Evolutionary conservation across 306 rosid species (phyloP), one percentile per base, ranked within the genome.

Genomic region (Hippophae rhamnoides): DNA sequence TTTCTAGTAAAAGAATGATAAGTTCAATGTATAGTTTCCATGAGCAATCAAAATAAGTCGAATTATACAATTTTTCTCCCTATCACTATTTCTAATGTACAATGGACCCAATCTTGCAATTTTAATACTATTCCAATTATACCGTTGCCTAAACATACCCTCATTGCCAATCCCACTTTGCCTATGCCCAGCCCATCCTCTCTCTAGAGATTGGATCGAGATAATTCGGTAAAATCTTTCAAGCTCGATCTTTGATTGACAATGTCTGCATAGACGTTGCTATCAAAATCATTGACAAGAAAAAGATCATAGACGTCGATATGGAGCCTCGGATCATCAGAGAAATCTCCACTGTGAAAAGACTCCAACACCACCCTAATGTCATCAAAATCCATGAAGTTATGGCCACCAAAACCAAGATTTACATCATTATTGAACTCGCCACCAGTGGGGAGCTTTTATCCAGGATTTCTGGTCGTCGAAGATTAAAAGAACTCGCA

Each of bases 381-480:
- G 59, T 90, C 50, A 90, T 90, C 65, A 72, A 64, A 61, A 87
- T 87, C 72, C 79, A 72, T n/a, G 97, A 90, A 51, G 96, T 90
- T 5, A 68, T 90, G 73, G 97, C 97, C 1, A 85, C 96, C 0
- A 90, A 81, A 8, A 69, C 92, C 3, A 87, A 90, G 74, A 87
- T 90, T 83, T 85, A 85, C 69, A 82, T 90, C 44, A 71, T 90
- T 52, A 80, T 90, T 1, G 98, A 90, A 68, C 78, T 60, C 67
- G 98, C 98, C n/a, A 67, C 84, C n/a, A 95, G 96, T 27, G 98
- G 98, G 1, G 98, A 90, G 74, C 78, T 90, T 3, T 82, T 85
- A 69, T 47, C 76, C 42, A 87, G 74, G 56, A 72, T 87, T 69
- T 58, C 79, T 6, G 85, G 83, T 4, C 68, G 80, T 0, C 84